phyloP scores from a whole-genome alignment of 75 land plant genomes.

The Ceratopteris richardii region DNA sequence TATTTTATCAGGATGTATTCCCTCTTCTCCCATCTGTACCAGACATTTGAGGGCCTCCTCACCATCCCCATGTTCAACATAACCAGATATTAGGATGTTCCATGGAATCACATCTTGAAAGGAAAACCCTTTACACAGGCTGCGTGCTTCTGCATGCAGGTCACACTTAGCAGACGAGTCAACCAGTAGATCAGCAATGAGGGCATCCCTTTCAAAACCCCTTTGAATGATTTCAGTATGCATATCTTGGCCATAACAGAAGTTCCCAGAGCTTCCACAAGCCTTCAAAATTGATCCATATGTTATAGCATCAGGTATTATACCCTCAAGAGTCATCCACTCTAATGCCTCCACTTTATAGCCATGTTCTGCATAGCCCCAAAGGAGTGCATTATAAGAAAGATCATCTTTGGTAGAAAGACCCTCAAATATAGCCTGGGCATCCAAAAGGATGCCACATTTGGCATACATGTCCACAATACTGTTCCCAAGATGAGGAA shows the following conservation, averaged over 20 bases:
- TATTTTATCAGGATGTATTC: slow-evolving; percentile 3
- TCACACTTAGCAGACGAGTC: slow-evolving; percentile 16
- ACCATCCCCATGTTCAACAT: slow-evolving; percentile 9
- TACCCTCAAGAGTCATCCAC: slow-evolving; percentile 6
- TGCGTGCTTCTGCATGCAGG: slow-evolving; percentile 4
- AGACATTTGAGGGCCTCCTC: slow-evolving; percentile 6
- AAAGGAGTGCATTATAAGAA: slow-evolving; percentile 24
- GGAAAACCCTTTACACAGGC: slow-evolving; percentile 2
- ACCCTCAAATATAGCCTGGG: slow-evolving; percentile 6
- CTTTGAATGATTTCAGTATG: slow-evolving; percentile 4
- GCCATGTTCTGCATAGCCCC: slow-evolving; percentile 21
- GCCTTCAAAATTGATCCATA: slow-evolving; percentile 18
- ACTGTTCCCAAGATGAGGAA: slow-evolving; percentile 21
- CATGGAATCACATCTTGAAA: slow-evolving; percentile 10
- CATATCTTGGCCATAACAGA: slow-evolving; percentile 16
- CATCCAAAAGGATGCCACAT: slow-evolving; percentile 24
- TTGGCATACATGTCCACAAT: slow-evolving; percentile 26
- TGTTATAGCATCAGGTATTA: slow-evolving; percentile 18
- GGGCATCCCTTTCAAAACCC: slow-evolving; percentile 5
- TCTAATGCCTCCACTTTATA: slow-evolving; percentile 9
- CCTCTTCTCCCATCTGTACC: slow-evolving; percentile 8
- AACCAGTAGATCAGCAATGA: slow-evolving; percentile 5
- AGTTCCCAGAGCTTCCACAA: slow-evolving; percentile 18
- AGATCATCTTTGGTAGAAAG: slow-evolving; percentile 9
- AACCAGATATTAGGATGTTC: slow-evolving; percentile 12